These are phyloP conservation scores for Cercophora samala DNA, from an alignment of 495 filamentous ascomycete species.

Conservation along the genomic window DNA sequence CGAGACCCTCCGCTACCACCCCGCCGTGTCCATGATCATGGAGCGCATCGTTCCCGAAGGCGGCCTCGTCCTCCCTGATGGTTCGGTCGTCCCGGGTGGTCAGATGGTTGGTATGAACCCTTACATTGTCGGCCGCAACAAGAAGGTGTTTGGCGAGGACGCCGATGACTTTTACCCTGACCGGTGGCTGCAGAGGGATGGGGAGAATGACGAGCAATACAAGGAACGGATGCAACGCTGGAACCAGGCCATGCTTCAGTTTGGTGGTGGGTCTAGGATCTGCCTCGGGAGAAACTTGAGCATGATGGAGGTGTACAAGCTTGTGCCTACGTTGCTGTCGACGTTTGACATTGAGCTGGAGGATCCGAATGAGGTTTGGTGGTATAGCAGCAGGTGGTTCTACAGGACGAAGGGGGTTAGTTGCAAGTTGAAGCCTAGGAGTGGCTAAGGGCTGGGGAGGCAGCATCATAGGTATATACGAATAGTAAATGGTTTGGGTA, in stretches of 20 bases:
- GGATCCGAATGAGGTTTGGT: conserved; percentile 25
- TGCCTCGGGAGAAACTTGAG: conserved; percentile 65
- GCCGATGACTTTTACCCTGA: conserved; percentile 54
- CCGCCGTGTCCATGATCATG: conserved; percentile 51
- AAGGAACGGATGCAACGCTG: conserved; percentile 22
- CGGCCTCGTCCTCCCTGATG: conserved; percentile 51
- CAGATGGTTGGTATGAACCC: conserved; percentile 34
- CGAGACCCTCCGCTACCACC: conserved; percentile 57
- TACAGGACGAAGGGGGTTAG: conserved; percentile 21
- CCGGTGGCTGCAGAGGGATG: conserved; percentile 36
- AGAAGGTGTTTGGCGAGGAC: conserved; percentile 47
- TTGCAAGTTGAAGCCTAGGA: conserved; percentile 19
- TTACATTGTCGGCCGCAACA: conserved; percentile 37
- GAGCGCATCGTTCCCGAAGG: conserved; percentile 57
- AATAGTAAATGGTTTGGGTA: neutral
- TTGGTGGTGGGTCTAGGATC: conserved; percentile 59
- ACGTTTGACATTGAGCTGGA: conserved; percentile 44
- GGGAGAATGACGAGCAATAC: conserved; percentile 27
- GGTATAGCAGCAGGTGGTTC: conserved; percentile 25
- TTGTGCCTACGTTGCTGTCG: conserved; percentile 58
- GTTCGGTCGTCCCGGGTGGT: conserved; percentile 51
- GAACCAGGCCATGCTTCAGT: conserved; percentile 39
- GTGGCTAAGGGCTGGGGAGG: neutral
- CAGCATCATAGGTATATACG: neutral
- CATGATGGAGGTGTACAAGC: conserved; percentile 62